Percentiles rank a stretch among this genome's conserved stretches.
phyloP scores from a whole-genome alignment of 2,329 filamentous ascomycete genomes.

The Celoporthe dispersa region DNA sequence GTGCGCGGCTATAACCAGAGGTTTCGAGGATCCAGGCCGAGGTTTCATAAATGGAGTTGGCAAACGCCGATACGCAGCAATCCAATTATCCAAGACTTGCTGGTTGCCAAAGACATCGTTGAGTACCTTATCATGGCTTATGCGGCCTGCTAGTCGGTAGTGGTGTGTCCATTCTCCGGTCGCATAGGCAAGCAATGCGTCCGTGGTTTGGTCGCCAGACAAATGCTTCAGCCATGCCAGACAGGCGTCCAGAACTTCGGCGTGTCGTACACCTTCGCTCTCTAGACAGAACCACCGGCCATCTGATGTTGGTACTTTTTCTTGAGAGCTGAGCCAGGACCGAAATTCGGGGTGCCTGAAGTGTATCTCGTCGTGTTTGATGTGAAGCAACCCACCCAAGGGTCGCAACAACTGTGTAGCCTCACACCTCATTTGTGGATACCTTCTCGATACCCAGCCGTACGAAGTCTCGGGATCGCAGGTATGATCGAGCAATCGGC shows the following conservation, averaged over 20 bases:
- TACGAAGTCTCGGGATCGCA: background rate
- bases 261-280: background rate
- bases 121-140: background rate
- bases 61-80: background rate
- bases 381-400: background rate
- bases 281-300: background rate
- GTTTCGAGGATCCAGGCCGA: too few species aligned
- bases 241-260: background rate
- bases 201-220: background rate
- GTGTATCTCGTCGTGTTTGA: constrained; percentile 6
- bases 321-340: background rate
- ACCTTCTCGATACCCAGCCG: background rate
- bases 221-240: background rate
- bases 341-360: background rate
- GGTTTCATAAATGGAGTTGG: background rate
- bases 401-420: background rate
- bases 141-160: background rate
- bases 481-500: background rate
- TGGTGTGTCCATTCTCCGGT: constrained; percentile 5
- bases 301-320: background rate
- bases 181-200: background rate
- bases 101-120: background rate
- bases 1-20: constrained; percentile 5
- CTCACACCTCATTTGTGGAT: background rate
- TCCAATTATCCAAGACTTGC: background rate